These are phyloP conservation scores for Cyberlindnera xishuangbannaensis DNA, from an alignment of 805 yeast genomes.

Conservation along the genomic window DNA sequence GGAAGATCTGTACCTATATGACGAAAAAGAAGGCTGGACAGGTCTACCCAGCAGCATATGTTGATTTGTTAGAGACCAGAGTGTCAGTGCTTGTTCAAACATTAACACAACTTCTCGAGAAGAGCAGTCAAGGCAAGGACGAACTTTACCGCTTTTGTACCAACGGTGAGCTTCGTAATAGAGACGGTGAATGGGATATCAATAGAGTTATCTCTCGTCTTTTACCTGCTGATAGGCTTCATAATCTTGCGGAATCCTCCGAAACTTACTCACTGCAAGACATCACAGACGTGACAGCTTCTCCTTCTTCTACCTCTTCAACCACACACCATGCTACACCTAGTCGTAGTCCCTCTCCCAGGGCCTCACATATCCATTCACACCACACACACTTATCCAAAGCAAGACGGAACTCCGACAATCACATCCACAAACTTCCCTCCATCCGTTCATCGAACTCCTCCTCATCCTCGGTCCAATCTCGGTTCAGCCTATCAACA, in stretches of 20 bases:
- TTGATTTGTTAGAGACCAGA: slow-evolving; percentile 44
- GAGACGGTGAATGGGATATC: slow-evolving; percentile 22
- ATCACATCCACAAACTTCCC: slow-evolving; percentile 20
- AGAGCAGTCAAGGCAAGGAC: slow-evolving; percentile 10
- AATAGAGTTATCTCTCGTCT: slow-evolving; percentile 22
- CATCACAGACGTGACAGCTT: slow-evolving; percentile 18
- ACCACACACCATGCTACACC: no score
- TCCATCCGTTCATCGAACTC: slow-evolving; percentile 3
- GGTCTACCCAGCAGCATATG: slow-evolving; percentile 39
- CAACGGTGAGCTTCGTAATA: slow-evolving; percentile 15
- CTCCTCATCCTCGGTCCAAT: slow-evolving; percentile 15
- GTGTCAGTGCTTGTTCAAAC: slow-evolving; percentile 41
- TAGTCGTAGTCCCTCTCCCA: slow-evolving; percentile 13
- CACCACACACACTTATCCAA: slow-evolving; percentile 14
- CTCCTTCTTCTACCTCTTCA: slow-evolving; percentile 2
- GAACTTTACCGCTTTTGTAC: slow-evolving; percentile 15
- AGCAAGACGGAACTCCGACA: slow-evolving; percentile 13
- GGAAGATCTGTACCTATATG: slow-evolving; percentile 51
- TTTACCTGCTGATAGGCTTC: slow-evolving; percentile 19
- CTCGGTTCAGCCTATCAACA: slow-evolving; percentile 10
- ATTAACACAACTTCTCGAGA: slow-evolving; percentile 25
- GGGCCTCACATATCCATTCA: slow-evolving; percentile 8
- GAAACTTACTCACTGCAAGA: slow-evolving; percentile 19
- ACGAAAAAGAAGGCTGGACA: slow-evolving; percentile 46
- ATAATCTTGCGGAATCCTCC: slow-evolving; percentile 22